phyloP scores from a whole-genome alignment of 805 yeast species.

The Lipomyces mesembrius region DNA sequence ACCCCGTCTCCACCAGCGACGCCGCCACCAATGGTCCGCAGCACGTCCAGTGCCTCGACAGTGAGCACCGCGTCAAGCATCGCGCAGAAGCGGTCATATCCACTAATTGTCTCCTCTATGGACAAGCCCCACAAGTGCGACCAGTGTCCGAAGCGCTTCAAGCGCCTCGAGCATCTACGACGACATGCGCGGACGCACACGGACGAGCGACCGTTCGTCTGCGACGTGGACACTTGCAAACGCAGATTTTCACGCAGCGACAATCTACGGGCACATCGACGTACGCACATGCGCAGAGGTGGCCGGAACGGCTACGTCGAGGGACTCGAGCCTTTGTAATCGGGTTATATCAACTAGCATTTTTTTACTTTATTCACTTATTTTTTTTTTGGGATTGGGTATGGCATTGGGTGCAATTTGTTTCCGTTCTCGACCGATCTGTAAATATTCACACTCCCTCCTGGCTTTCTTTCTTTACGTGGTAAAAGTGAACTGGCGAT shows the following conservation, averaged over 20 bases:
- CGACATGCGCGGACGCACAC: constrained; percentile 76
- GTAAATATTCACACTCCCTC: neutral
- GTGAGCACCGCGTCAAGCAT: constrained; percentile 5
- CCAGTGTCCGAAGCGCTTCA: constrained; percentile 47
- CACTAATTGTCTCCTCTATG: constrained; percentile 32
- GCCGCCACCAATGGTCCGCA: constrained; percentile 31
- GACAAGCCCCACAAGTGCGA: constrained; percentile 47
- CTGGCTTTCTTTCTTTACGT: neutral
- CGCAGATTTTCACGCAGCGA: constrained; percentile 50
- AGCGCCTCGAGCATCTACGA: constrained; percentile 51
- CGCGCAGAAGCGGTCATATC: constrained; percentile 15
- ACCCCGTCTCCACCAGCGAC: constrained; percentile 37
- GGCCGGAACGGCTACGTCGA: constrained; percentile 51
- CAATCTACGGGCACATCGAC: constrained; percentile 75
- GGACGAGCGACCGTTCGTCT: constrained; percentile 70
- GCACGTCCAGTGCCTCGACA: constrained; percentile 19
- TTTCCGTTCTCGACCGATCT: neutral
- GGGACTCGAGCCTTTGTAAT: constrained; percentile 40
- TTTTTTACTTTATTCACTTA: neutral
- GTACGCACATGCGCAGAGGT: constrained; percentile 62
- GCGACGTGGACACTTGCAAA: constrained; percentile 39
- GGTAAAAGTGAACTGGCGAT: constrained; percentile 1
- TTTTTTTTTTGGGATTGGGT: constrained; percentile 8
- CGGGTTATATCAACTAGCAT: neutral
- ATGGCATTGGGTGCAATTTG: constrained; percentile 4